Percentiles rank a stretch among this genome's conserved stretches.
phyloP scores from a whole-genome alignment of 768 basidiomycete genomes.

The Mycena kentingensis region DNA sequence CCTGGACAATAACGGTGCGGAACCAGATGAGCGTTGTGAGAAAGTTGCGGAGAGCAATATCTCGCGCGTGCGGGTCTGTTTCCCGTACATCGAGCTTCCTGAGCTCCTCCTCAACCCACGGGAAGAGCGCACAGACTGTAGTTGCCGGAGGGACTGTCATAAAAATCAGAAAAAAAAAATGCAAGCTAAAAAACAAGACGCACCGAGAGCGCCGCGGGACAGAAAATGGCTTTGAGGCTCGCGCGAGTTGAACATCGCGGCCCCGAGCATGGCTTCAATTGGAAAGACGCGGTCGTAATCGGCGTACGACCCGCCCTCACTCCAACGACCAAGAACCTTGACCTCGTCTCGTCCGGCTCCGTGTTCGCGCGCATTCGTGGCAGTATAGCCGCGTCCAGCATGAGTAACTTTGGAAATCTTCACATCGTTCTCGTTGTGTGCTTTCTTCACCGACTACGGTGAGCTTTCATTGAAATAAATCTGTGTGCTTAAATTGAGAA shows the following conservation, averaged over 20 bases:
- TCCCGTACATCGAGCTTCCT: background rate
- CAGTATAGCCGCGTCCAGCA: too few species aligned
- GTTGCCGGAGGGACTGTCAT: constrained; percentile 27
- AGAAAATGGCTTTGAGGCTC: constrained; percentile 31
- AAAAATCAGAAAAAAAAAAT: background rate
- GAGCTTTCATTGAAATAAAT: constrained; percentile 26
- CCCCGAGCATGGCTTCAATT: too few species aligned
- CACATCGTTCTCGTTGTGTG: constrained; percentile 28
- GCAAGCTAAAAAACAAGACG: constrained; percentile 6
- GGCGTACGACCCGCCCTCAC: constrained; percentile 26
- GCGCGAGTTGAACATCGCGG: constrained; percentile 30
- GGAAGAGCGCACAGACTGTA: constrained; percentile 24
- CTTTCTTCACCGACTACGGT: constrained; percentile 28
- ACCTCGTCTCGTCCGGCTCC: constrained; percentile 28
- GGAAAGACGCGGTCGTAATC: too few species aligned
- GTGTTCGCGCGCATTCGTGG: constrained; percentile 30
- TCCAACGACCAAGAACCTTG: constrained; percentile 38
- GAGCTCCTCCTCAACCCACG: constrained; percentile 29
- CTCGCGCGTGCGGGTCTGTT: too few species aligned
- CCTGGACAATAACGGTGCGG: constrained; percentile 35
- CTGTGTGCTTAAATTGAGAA: background rate
- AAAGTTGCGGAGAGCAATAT: constrained; percentile 32
- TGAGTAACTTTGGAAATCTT: constrained; percentile 32
- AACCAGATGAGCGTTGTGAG: constrained; percentile 28
- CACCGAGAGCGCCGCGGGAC: constrained; percentile 26